Base-by-base conservation (phyloP, 73 alveolate species). In the Uronychia binucleata region DNA sequence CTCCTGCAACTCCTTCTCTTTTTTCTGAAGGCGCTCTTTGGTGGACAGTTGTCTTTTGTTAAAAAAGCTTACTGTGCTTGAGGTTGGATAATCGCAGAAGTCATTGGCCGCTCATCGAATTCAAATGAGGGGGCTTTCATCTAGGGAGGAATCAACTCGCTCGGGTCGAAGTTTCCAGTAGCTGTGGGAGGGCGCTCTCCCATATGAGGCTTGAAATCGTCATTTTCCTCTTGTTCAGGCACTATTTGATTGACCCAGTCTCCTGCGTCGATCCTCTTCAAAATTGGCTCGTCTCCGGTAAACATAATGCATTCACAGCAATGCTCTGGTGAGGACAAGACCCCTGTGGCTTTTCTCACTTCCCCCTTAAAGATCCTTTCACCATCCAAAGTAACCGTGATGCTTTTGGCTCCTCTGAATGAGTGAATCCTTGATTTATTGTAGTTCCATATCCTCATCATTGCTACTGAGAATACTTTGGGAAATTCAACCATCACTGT, bases 371-470 rank as follows among this genome's bases (percentile, higher is more conserved):
- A 96, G 30, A 94, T 91, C 0, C 75, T 46, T 57, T 46, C 75
- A 28, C 75, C 82, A 81, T 96, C 97, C 30, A 94, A 86, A 8
- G 58, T 77, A 59, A 92, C 80, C 58, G 86, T 82, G 8, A 96
- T 77, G 29, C 87, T 88, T 81, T 86, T 88, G 27, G 95, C 99
- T 58, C 99, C 99, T 94, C 99, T 85, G 58, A 78, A 96, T 0
- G 97, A 91, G 76, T 96, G 99, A 28, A 92, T 96, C 86, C 99
- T 83, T 5, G 94, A 83, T 78, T 96, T 96, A 84, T 96, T 96
- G 84, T 96, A 96, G 74, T 96, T 96, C 99, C 99, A 96, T 1
- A 96, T 94, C 58, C 99, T 77, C n/a, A 96, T 96, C 96, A 96
- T 88, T 5, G 97, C 80, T 1, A 96, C 79, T 75, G 84, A 77